Evolutionary conservation across 2,329 filamentous ascomycete genomes (phyloP).

Genomic region (Colletotrichum incanum): DNA sequence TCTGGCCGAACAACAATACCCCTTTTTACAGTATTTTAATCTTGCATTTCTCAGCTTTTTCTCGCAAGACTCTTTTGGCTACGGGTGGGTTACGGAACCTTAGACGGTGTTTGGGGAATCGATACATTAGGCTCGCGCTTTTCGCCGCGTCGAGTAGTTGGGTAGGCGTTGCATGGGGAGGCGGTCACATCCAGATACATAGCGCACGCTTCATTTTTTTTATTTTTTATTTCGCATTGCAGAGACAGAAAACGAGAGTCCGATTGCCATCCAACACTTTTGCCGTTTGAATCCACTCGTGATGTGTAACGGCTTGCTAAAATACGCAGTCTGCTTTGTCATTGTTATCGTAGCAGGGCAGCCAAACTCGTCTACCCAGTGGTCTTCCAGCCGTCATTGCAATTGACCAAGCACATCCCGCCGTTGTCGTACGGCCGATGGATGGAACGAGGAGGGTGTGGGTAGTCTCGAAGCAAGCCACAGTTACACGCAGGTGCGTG

Average conservation of each 20-base stretch:
- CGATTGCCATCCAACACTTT: neutral
- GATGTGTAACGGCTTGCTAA: neutral
- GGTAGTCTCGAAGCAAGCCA: neutral
- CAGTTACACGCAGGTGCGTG: neutral
- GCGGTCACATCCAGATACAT: conserved; percentile 40
- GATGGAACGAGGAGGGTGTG: neutral
- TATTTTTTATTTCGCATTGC: conserved; percentile 37
- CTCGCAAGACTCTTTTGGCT: conserved; percentile 35
- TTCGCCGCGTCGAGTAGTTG: conserved; percentile 26
- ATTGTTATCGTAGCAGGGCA: neutral
- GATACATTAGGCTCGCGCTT: conserved; percentile 36
- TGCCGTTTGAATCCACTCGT: neutral
- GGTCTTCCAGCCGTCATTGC: neutral
- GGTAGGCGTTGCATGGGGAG: conserved; percentile 36
- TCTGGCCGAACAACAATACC: conserved; percentile 42
- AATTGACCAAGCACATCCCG: neutral
- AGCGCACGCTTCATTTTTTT: conserved; percentile 23
- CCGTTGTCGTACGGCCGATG: neutral
- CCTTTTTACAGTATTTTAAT: conserved; percentile 44
- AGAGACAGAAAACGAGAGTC: conserved; percentile 38
- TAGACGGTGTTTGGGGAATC: conserved; percentile 41
- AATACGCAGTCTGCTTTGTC: neutral
- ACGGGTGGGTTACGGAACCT: conserved; percentile 30
- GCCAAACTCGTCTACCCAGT: neutral
- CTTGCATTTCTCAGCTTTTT: conserved; percentile 37